Evolutionary conservation across 192 early-diverging fungal species (phyloP).

Genomic region (Allomyces macrogynus): DNA sequence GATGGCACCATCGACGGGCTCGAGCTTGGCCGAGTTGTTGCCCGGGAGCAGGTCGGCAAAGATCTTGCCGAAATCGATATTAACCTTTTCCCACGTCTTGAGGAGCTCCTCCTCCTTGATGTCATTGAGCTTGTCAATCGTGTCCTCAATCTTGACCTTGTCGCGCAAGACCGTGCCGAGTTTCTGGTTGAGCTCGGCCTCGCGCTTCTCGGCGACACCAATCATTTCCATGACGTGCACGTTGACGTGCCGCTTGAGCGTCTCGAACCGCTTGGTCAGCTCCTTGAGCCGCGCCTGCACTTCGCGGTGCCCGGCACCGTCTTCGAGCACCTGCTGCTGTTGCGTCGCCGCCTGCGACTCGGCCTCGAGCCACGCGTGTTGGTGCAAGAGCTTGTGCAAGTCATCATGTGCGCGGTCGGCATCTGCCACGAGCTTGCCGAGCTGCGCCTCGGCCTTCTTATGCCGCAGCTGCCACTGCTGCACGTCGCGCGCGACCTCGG

Average conservation of each 20-base stretch:
- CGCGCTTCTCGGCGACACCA: constrained; percentile 82
- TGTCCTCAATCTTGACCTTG: constrained; percentile 89
- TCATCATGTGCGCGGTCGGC: no score
- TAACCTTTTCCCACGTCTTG: constrained; percentile 79
- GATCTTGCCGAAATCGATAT: constrained; percentile 84
- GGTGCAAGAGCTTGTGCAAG: no score
- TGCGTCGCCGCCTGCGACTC: no score
- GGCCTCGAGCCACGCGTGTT: no score
- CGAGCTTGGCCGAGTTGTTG: constrained; percentile 61
- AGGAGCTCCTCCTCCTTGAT: constrained; percentile 81
- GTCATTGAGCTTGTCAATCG: constrained; percentile 67
- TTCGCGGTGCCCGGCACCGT: background rate
- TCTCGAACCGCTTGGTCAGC: constrained; percentile 14
- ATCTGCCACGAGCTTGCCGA: no score
- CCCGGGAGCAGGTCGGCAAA: constrained; percentile 87
- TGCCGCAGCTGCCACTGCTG: no score
- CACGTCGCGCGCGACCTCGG: no score
- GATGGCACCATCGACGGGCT: constrained; percentile 58
- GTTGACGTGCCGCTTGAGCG: constrained; percentile 69
- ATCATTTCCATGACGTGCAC: constrained; percentile 88
- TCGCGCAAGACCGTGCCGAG: constrained; percentile 74
- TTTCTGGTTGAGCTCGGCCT: constrained; percentile 60
- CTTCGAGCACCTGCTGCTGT: no score
- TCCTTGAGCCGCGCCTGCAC: constrained; percentile 4
- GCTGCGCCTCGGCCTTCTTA: no score